A percentile compares a stretch with the other conserved stretches of the same genome.
These are phyloP conservation scores for Metahyphopichia silvanorum DNA, from an alignment of 805 yeast genomes.

Conservation along the genomic window DNA sequence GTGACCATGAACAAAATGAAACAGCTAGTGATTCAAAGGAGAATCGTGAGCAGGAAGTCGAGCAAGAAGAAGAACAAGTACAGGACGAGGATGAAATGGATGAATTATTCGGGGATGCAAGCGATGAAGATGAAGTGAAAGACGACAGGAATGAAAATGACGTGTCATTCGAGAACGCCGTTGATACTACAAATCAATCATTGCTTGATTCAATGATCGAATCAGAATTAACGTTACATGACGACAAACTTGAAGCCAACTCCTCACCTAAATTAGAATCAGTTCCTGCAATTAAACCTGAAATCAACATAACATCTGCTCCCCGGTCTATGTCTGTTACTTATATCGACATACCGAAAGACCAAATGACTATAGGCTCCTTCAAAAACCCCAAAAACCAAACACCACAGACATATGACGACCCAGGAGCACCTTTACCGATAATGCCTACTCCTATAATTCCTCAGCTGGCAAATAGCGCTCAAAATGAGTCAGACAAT, in stretches of 20 bases:
- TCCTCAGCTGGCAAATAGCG: constrained; percentile 16
- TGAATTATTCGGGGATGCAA: constrained; percentile 30
- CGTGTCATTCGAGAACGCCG: neutral
- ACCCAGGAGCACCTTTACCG: constrained; percentile 85
- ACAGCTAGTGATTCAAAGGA: neutral
- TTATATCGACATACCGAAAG: constrained; percentile 51
- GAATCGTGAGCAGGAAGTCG: neutral
- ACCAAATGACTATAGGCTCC: constrained; percentile 48
- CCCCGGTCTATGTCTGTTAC: constrained; percentile 2
- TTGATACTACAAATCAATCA: neutral
- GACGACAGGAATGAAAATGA: constrained; percentile 5
- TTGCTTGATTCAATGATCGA: no score
- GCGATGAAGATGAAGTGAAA: constrained; percentile 15
- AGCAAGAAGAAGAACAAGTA: constrained; percentile 1
- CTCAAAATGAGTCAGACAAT: constrained; percentile 17
- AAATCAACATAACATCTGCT: neutral
- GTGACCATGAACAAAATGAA: no score
- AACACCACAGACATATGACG: constrained; percentile 57
- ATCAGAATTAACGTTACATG: neutral
- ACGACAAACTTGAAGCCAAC: constrained; percentile 1
- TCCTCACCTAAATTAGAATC: neutral
- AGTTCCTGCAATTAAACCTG: neutral
- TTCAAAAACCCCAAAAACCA: constrained; percentile 15
- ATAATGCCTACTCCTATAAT: constrained; percentile 47
- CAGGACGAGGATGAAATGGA: constrained; percentile 28